A percentile compares a stretch with the other conserved stretches of the same genome.
These are phyloP conservation scores for Epicoccum sorghinum DNA, from an alignment of 2,329 filamentous ascomycete genomes.

Conservation along the genomic window DNA sequence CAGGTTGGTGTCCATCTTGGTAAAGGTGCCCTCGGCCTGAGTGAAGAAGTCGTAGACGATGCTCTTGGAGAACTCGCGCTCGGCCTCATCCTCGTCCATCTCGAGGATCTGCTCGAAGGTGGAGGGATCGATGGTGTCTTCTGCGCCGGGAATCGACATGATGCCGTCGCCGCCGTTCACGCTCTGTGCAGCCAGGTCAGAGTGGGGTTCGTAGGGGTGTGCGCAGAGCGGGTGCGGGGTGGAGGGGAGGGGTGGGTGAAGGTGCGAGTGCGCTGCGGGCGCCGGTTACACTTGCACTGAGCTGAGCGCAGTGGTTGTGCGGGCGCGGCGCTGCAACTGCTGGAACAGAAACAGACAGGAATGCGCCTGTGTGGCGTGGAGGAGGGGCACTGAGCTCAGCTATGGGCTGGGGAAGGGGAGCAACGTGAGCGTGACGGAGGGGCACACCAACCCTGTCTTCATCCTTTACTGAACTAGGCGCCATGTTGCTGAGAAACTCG, in stretches of 20 bases:
- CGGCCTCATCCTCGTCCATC: slow-evolving; percentile 91
- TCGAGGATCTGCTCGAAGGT: slow-evolving; percentile 97
- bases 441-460: slow-evolving; percentile 47
- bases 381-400: slow-evolving; percentile 12
- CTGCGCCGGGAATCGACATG: slow-evolving; percentile 64
- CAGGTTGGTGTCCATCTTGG: slow-evolving; percentile 81
- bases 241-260: neutral
- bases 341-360: neutral
- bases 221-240: slow-evolving; percentile 1
- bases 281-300: too few species aligned
- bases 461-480: slow-evolving; percentile 36
- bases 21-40: slow-evolving; percentile 86
- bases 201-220: slow-evolving; percentile 10
- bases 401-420: slow-evolving; percentile 14
- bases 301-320: neutral
- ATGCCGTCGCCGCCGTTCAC: slow-evolving; percentile 37
- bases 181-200: slow-evolving; percentile 29
- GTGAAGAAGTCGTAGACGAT: slow-evolving; percentile 94
- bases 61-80: slow-evolving; percentile 84
- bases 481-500: slow-evolving; percentile 34
- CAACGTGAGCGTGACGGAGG: slow-evolving; percentile 34
- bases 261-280: neutral
- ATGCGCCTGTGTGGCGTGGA: slow-evolving; percentile 18
- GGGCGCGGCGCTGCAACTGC: too few species aligned
- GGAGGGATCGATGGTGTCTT: slow-evolving; percentile 75